Conservation (phyloP, 495 filamentous ascomycete genomes). For the Penicillium egyptiacum region DNA sequence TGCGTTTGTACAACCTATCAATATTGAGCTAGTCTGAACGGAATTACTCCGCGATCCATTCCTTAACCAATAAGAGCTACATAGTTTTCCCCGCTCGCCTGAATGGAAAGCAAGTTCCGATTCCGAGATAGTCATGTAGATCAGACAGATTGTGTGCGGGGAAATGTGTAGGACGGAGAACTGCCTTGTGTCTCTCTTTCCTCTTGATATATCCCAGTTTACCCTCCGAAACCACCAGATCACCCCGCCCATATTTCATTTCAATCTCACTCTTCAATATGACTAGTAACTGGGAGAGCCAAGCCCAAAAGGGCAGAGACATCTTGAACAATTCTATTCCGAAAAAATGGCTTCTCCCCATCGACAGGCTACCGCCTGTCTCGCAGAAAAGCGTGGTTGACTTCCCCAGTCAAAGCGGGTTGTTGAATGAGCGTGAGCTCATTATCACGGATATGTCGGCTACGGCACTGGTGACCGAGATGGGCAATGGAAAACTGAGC, state of each 20-base stretch:
- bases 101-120: constrained; percentile 5
- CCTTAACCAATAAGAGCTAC: constrained; percentile 1
- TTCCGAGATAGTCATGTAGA: constrained; percentile 7
- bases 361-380: constrained; percentile 29
- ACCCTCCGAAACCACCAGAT: not conserved
- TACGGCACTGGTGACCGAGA: constrained; percentile 51
- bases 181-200: not conserved
- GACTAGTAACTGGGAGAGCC: constrained; percentile 32
- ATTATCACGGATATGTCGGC: constrained; percentile 58
- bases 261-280: constrained; percentile 17
- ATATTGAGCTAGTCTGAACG: not conserved
- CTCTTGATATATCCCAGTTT: not conserved
- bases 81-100: not conserved
- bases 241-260: not conserved
- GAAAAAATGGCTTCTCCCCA: constrained; percentile 40
- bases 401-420: constrained; percentile 44
- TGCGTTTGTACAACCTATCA: too few relatives aligned
- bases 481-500: constrained; percentile 48
- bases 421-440: constrained; percentile 55
- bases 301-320: constrained; percentile 38
- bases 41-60: constrained; percentile 12
- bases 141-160: not conserved
- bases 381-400: constrained; percentile 40
- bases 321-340: constrained; percentile 40
- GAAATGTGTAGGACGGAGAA: not conserved